Percentiles rank a stretch among this genome's conserved stretches.
Evolutionary conservation across 345 rosid species (phyloP).

Genomic region (Eucalyptus urophylla): DNA sequence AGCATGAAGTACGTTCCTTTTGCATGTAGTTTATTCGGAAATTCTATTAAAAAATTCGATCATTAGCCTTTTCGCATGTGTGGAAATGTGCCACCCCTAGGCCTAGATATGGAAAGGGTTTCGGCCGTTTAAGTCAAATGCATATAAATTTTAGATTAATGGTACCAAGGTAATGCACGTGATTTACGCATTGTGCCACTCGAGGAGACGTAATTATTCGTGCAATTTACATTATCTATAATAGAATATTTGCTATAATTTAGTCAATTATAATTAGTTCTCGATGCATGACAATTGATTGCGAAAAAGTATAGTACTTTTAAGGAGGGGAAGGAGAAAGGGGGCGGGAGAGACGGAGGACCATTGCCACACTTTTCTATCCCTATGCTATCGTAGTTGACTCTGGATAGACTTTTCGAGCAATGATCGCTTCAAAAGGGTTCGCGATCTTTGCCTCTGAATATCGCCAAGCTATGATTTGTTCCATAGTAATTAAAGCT

Average conservation of each 20-base stretch:
- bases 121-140: background rate
- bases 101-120: background rate
- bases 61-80: background rate
- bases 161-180: background rate
- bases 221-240: background rate
- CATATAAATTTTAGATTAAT: background rate
- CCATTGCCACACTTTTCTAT: background rate
- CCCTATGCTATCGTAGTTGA: background rate
- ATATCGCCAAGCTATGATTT: background rate
- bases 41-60: background rate
- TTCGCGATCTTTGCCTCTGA: background rate
- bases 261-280: background rate
- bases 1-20: background rate
- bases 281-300: background rate
- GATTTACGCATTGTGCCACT: background rate
- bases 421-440: background rate
- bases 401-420: background rate
- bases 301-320: background rate
- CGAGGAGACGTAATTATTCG: background rate
- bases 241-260: background rate
- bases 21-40: background rate
- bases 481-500: background rate
- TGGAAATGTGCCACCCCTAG: background rate
- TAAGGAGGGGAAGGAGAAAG: background rate
- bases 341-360: fast-evolving